phyloP scores from a whole-genome alignment of 176 grass and related monocot species.

The Thinopyrum elongatum region DNA sequence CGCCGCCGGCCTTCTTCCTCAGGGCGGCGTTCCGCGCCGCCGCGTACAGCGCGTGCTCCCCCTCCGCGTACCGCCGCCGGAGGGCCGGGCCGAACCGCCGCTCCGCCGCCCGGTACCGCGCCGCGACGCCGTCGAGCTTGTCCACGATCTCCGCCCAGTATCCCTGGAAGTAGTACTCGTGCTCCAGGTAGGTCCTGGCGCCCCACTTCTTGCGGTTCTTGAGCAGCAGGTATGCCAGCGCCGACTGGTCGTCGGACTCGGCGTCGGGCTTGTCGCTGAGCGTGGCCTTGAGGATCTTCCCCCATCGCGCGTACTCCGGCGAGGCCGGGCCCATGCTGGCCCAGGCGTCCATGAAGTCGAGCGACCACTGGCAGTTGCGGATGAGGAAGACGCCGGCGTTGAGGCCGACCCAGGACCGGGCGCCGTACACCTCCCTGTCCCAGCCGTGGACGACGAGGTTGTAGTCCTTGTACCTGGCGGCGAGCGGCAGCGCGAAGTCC shows the following conservation, averaged over 20 bases:
- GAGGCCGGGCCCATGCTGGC: slow-evolving; percentile 35
- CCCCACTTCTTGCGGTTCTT: slow-evolving; percentile 25
- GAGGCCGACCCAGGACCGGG: slow-evolving; percentile 61
- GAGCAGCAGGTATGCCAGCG: slow-evolving; percentile 58
- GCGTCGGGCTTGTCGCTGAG: slow-evolving; percentile 39
- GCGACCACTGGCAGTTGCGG: slow-evolving; percentile 91
- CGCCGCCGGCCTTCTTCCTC: too few relatives aligned
- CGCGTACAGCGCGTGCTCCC: slow-evolving; percentile 38
- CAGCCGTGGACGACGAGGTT: slow-evolving; percentile 68
- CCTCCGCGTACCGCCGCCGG: slow-evolving; percentile 59
- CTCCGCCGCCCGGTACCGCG: slow-evolving; percentile 50
- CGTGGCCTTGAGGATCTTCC: neutral
- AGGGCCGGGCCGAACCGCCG: neutral
- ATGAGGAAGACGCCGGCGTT: slow-evolving; percentile 84
- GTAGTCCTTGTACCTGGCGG: neutral
- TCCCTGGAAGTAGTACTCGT: slow-evolving; percentile 57
- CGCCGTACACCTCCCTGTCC: slow-evolving; percentile 37
- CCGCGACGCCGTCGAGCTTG: slow-evolving; percentile 34
- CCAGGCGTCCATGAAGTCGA: slow-evolving; percentile 72
- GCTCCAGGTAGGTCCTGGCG: slow-evolving; percentile 42
- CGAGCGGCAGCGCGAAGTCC: slow-evolving; percentile 68
- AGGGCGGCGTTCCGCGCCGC: slow-evolving; percentile 26
- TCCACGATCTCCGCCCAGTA: slow-evolving; percentile 78
- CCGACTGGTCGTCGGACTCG: slow-evolving; percentile 66
- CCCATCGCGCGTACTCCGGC: slow-evolving; percentile 37